Conservation (phyloP, 345 rosid genomes). For the Rhizophora mangle region DNA sequence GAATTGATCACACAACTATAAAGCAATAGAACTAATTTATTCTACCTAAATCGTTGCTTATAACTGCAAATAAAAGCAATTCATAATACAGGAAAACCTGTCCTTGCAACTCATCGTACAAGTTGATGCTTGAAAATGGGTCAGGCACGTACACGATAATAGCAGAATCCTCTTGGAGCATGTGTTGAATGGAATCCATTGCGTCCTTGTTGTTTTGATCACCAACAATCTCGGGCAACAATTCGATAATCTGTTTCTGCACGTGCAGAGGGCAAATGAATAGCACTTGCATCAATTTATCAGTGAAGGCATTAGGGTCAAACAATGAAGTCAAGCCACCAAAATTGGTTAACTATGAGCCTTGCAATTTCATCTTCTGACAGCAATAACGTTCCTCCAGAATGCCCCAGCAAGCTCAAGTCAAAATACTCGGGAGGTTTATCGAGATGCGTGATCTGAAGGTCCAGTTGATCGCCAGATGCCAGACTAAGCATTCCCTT, state of each 20-base stretch:
- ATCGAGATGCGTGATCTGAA: constrained; percentile 63
- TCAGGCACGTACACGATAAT: constrained; percentile 68
- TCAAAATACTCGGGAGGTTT: constrained; percentile 72
- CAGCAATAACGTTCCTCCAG: constrained; percentile 13
- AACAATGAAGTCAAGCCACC: constrained; percentile 74
- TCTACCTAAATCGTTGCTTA: not conserved
- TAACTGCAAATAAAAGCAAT: not conserved
- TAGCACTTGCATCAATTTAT: constrained; percentile 66
- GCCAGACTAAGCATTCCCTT: constrained; percentile 52
- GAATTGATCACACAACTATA: not conserved
- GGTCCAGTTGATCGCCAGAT: constrained; percentile 56
- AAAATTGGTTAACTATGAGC: constrained; percentile 63
- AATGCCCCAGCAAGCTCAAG: not conserved
- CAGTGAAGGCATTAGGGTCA: constrained; percentile 47
- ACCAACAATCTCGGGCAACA: constrained; percentile 78
- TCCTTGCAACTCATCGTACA: constrained; percentile 64
- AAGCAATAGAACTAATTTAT: not conserved
- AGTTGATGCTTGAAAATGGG: constrained; percentile 63
- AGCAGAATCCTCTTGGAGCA: constrained; percentile 75
- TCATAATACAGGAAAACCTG: constrained; percentile 39
- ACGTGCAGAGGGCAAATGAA: constrained; percentile 58
- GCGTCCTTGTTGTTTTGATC: constrained; percentile 50
- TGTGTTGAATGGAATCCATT: constrained; percentile 60
- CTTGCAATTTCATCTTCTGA: constrained; percentile 62
- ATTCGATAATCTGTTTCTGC: constrained; percentile 77